Evolutionary conservation across 2,329 filamentous ascomycete genomes (phyloP), one percentile per base, ranked within the genome.

Genomic region (Calonectria henricotiae): DNA sequence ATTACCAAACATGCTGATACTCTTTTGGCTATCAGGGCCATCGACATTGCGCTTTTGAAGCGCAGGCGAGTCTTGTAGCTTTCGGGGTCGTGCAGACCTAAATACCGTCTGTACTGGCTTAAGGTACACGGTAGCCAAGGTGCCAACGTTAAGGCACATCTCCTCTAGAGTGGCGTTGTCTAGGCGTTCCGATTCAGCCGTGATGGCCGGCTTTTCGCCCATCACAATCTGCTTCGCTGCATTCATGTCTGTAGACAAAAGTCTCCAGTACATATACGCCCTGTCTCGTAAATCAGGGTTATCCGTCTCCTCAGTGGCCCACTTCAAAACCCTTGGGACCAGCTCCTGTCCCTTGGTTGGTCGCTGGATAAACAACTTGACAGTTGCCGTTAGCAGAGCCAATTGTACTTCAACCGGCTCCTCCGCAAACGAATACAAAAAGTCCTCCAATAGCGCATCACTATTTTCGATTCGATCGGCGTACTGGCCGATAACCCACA

Each of bases 191-290:
- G 94, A 95, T 82, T 99, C 96, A 39, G 96, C 96, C 1, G 95
- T 98, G 82, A 99, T 98, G 8, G 96, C 90, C 7, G 96, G 96
- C 81, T 99, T 99, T 76, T 97, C 93, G 70, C 96, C 96, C 96
- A 99, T 98, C 74, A 99, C 95, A 62, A 99, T 90, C 72, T 91
- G 87, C 80, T 93, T 96, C 2, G 96, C 96, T 0, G 93, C 90
- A 61, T 92, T 91, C 76, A 97, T 96, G 80, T 98, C 95, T 0
- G 95, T 97, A 1, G 95, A 98, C 1, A 99, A 88, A 15, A 99
- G 88, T 5, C 96, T 94, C 96, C 96, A 99, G 86, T 99, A 99
- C 95, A 99, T 98, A 86, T 98, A 99, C 0, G 96, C 96, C 77
- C 96, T 89, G 81, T 99, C 96, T 73, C 96, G 92, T 32, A 99